phyloP scores from a whole-genome alignment of 768 basidiomycete species.

The Stropharia rugosoannulata region DNA sequence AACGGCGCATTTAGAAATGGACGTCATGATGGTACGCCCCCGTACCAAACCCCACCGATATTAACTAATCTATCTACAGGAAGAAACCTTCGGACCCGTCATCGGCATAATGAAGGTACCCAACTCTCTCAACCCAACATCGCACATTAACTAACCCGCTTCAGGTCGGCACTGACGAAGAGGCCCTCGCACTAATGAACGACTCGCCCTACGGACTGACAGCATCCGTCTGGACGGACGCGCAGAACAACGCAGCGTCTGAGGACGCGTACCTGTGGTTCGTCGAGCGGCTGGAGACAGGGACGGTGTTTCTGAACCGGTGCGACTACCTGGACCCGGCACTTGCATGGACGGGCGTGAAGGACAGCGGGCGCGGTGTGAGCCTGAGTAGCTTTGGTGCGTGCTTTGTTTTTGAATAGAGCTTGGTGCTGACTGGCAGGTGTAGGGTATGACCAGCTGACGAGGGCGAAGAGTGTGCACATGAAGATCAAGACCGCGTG shows the following conservation, averaged over 20 bases:
- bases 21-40: constrained; percentile 76
- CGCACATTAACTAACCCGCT: not conserved
- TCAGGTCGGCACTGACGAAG: constrained; percentile 80
- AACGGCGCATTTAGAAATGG: constrained; percentile 62
- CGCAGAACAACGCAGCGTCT: constrained; percentile 55
- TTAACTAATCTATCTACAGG: constrained; percentile 34
- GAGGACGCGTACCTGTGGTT: constrained; percentile 67
- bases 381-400: constrained; percentile 88
- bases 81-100: constrained; percentile 92
- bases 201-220: constrained; percentile 95
- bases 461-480: constrained; percentile 75
- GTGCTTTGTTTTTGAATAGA: constrained; percentile 18
- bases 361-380: constrained; percentile 89
- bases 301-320: constrained; percentile 93
- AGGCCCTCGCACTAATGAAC: constrained; percentile 92
- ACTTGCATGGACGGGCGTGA: constrained; percentile 92
- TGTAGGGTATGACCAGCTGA: constrained; percentile 85
- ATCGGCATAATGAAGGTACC: constrained; percentile 88
- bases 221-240: constrained; percentile 91
- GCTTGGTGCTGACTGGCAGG: not conserved
- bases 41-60: not conserved
- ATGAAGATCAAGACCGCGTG: constrained; percentile 69
- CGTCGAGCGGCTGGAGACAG: constrained; percentile 74
- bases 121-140: constrained; percentile 1
- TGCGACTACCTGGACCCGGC: constrained; percentile 94